Evolutionary conservation across 139 green algal species (phyloP), one percentile per base, ranked within the genome.

Genomic region (Picochlorum costavermella): DNA sequence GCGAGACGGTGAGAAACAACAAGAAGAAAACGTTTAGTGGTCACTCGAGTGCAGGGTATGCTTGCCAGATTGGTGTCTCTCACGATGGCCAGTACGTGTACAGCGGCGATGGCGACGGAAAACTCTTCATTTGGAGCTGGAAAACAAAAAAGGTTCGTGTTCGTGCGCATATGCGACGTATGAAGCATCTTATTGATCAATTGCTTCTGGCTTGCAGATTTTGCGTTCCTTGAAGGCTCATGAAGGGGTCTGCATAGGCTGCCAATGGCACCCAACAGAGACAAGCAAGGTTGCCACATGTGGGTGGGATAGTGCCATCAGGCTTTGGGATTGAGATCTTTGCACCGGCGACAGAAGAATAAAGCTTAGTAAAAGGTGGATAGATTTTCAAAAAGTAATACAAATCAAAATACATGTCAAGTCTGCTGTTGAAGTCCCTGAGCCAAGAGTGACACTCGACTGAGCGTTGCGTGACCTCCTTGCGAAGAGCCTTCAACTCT

Each of bases 61-160:
- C 72, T 14, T 79, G 72, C 46, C 68, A 81, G 58, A 68, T 79
- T 3, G 69, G 70, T 56, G 90, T 91, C 62, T 92, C 84, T 13
- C 81, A 75, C 3, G 90, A 96, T 67, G 79, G 74, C 29, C 83
- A 79, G 48, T 94, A 87, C 61, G 71, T 98, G 3, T 81, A 94
- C 55, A 90, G 77, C 10, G 92, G 92, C 6, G 92, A 98, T 69
- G 87, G 81, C 6, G 87, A 96, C 53, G 94, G 94, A 16, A 88
- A 86, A 50, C 77, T 79, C 46, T 90, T 90, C 69, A 93, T 98
- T 63, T 99, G 94, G 94, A 92, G 98, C 79, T 99, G 92, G 91
- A 88, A 92, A 65, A 87, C 86, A 11, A 78, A 81, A 26, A 91
- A 88, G 74, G 71, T 81, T 13, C 17, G 46, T 53, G 17, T n/a